Evolutionary conservation across 2,329 filamentous ascomycete species (phyloP).

Genomic region (Westerdykella aurantiaca): DNA sequence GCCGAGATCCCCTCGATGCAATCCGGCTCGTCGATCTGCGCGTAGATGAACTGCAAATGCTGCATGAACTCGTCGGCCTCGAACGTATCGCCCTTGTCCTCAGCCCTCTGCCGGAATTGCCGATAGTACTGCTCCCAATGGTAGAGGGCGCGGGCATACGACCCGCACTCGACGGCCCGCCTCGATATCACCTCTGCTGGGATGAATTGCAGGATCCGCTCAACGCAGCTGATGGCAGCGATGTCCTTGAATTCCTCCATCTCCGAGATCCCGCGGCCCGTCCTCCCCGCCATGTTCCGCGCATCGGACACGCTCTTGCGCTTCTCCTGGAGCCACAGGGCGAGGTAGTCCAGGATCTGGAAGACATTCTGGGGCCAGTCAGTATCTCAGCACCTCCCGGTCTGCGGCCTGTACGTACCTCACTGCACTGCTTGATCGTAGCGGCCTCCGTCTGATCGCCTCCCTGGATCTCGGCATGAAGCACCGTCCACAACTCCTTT

Average conservation of each 20-base stretch:
- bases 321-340: conserved; percentile 83
- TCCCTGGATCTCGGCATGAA: conserved; percentile 57
- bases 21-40: conserved; percentile 95
- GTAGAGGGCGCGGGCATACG: conserved; percentile 86
- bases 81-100: conserved; percentile 47
- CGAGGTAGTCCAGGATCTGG: conserved; percentile 82
- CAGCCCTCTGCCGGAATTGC: conserved; percentile 41
- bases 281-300: conserved; percentile 39
- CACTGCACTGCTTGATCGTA: conserved; percentile 76
- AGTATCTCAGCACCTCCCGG: conserved; percentile 8
- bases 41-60: conserved; percentile 86
- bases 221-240: conserved; percentile 59
- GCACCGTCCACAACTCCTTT: conserved; percentile 67
- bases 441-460: conserved; percentile 59
- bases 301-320: conserved; percentile 43
- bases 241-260: conserved; percentile 50
- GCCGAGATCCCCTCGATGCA: conserved; percentile 91
- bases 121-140: conserved; percentile 90
- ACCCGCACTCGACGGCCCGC: conserved; percentile 87
- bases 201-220: conserved; percentile 63
- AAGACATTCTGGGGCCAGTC: conserved; percentile 67
- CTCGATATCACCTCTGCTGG: conserved; percentile 69
- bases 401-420: conserved; percentile 53
- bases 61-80: conserved; percentile 61
- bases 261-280: conserved; percentile 39